Base-by-base conservation (phyloP, 2,329 filamentous ascomycete genomes). In the Claviceps quebecensis region DNA sequence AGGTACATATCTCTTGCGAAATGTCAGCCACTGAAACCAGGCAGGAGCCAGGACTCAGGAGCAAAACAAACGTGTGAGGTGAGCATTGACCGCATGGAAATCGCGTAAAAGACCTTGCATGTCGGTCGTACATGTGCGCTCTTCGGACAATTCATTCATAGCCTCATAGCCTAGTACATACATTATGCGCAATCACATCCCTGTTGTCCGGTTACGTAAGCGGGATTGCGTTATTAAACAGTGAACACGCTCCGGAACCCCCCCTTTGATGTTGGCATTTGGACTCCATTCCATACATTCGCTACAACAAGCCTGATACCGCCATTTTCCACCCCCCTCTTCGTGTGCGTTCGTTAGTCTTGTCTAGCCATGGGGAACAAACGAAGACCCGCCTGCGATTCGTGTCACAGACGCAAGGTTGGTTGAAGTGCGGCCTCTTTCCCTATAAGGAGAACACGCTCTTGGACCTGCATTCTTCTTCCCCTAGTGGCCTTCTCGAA, bases 351-450 rank as follows among this genome's bases (percentile, higher is more conserved):
- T 4, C 17, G 3, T 36, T 7, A 11, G 3, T 5, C 43, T 16
- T 14, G 6, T n/a, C 19, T 23, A 4, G 22, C 14, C 22, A 58
- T 58, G 57, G 51, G 50, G 36, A 52, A 36, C 19, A 50, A 53
- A 41, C 48, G 55, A 39, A 56, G 58, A 51, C 44, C 37, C 9
- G 72, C 73, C 13, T 76, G 72, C 56, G 73, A 76, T 56, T 69
- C 72, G 16, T 76, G 73, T 55, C 71, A 73, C 57, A 68, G 63
- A 56, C 63, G 70, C 58, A 76, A 75, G 70, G 72, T 71, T 63
- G 38, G 54, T 37, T n/a, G n/a, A 29, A 13, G 26, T 29, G 23
- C 16, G 14, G 13, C 23, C 5, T 19, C n/a, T 19, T 29, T 45
- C 23, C n/a, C 6, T 3, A 26, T 3, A 26, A 7, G 1, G 23